A percentile compares a stretch with the other conserved stretches of the same genome.
These are phyloP conservation scores for Wickerhamomyces strasburgensis DNA, from an alignment of 805 yeast species.

Conservation along the genomic window DNA sequence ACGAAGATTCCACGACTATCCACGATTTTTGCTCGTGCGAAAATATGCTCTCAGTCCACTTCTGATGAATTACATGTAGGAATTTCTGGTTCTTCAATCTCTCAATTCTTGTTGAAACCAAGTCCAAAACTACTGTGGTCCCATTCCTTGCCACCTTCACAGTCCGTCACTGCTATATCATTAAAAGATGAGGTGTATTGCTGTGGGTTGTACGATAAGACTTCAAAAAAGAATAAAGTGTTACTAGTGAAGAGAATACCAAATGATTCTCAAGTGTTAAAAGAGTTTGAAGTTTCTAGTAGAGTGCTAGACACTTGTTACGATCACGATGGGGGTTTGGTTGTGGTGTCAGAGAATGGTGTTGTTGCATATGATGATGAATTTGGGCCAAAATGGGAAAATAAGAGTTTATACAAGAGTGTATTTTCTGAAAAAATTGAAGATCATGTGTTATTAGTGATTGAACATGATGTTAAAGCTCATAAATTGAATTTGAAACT, in stretches of 20 bases:
- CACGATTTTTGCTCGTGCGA: constrained; percentile 13
- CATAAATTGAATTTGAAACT: constrained; percentile 20
- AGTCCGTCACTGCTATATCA: constrained; percentile 29
- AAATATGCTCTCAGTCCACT: constrained; percentile 10
- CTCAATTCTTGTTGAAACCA: constrained; percentile 41
- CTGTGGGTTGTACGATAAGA: constrained; percentile 19
- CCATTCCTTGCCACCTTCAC: constrained; percentile 42
- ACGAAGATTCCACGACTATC: constrained; percentile 25
- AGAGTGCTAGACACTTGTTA: constrained; percentile 11
- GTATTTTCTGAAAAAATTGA: constrained; percentile 16
- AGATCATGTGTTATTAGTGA: constrained; percentile 12
- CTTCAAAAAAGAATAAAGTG: constrained; percentile 14
- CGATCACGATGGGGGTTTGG: not conserved
- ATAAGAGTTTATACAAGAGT: constrained; percentile 12
- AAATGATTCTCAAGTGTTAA: constrained; percentile 21
- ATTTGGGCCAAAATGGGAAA: constrained; percentile 12
- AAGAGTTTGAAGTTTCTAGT: constrained; percentile 12
- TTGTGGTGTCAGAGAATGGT: constrained; percentile 13
- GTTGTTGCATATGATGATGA: constrained; percentile 7
- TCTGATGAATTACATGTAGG: constrained; percentile 22
- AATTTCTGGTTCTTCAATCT: constrained; percentile 26
- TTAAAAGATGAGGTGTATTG: constrained; percentile 6
- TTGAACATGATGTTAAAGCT: constrained; percentile 13
- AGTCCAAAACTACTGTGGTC: constrained; percentile 51
- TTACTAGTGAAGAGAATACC: constrained; percentile 17